phyloP scores from a whole-genome alignment of 805 yeast genomes.

The Torulaspora delbrueckii region DNA sequence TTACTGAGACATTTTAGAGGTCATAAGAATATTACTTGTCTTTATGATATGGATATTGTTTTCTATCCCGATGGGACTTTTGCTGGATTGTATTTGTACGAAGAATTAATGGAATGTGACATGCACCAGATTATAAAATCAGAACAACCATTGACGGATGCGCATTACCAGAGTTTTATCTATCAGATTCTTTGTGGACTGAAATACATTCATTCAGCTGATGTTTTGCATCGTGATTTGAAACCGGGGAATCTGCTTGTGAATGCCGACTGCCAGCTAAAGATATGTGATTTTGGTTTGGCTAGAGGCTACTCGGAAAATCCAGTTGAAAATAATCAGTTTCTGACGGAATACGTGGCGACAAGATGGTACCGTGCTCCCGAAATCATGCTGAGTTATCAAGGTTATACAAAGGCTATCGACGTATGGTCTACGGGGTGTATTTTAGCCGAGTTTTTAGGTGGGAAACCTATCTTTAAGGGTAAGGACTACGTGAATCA shows the following conservation, averaged over 20 bases:
- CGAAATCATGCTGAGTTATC: slow-evolving; percentile 91
- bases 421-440: slow-evolving; percentile 99
- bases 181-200: slow-evolving; percentile 91
- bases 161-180: slow-evolving; percentile 88
- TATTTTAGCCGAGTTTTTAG: slow-evolving; percentile 86
- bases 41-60: slow-evolving; percentile 90
- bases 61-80: slow-evolving; percentile 59
- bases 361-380: slow-evolving; percentile 99
- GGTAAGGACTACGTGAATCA: slow-evolving; percentile 97
- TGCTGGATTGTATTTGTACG: slow-evolving; percentile 89
- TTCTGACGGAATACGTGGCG: slow-evolving; percentile 94
- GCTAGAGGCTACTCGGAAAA: slow-evolving; percentile 86
- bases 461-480: slow-evolving; percentile 86
- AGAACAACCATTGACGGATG: slow-evolving; percentile 88
- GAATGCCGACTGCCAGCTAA: slow-evolving; percentile 93
- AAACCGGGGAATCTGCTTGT: slow-evolving; percentile 92
- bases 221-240: slow-evolving; percentile 87
- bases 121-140: slow-evolving; percentile 95
- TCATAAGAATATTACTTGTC: slow-evolving; percentile 91
- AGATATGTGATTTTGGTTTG: slow-evolving; percentile 93
- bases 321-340: slow-evolving; percentile 85
- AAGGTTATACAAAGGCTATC: slow-evolving; percentile 92
- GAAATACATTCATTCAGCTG: slow-evolving; percentile 84
- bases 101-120: slow-evolving; percentile 97
- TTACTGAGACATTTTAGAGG: slow-evolving; percentile 89